phyloP scores from a whole-genome alignment of 495 filamentous ascomycete species.

The Hypoxylon subgilvum region DNA sequence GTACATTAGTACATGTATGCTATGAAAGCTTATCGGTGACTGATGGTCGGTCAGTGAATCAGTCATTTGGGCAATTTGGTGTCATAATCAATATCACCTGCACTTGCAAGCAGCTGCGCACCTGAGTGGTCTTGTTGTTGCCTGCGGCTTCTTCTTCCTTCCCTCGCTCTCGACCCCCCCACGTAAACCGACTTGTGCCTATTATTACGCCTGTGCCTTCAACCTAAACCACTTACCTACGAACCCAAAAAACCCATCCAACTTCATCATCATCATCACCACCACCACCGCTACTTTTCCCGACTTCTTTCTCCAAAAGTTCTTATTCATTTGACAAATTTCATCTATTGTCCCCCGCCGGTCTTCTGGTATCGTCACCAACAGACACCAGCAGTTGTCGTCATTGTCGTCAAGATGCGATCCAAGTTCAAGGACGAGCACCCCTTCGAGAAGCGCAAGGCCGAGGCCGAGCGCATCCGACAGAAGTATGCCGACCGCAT shows the following conservation, averaged over 20 bases:
- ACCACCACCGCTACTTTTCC: not conserved
- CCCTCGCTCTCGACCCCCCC: too few relatives aligned
- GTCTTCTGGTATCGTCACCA: conserved; percentile 3
- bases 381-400: conserved; percentile 22
- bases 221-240: conserved; percentile 1
- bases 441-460: conserved; percentile 99
- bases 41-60: too few relatives aligned
- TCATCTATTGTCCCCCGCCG: not conserved
- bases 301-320: not conserved
- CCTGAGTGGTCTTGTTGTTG: too few relatives aligned
- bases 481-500: conserved; percentile 99
- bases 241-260: not conserved
- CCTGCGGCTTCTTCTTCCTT: too few relatives aligned
- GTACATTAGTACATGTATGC: too few relatives aligned
- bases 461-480: conserved; percentile 97
- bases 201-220: too few relatives aligned
- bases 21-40: too few relatives aligned
- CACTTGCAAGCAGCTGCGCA: too few relatives aligned
- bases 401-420: conserved; percentile 69
- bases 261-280: not conserved
- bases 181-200: conserved; percentile 12
- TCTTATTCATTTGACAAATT: not conserved
- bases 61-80: too few relatives aligned
- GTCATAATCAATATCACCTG: too few relatives aligned
- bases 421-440: conserved; percentile 99